A percentile compares a stretch with the other conserved stretches of the same genome.
These are phyloP conservation scores for Aspergillus kassunensis DNA, from an alignment of 495 filamentous ascomycete genomes.

Conservation along the genomic window DNA sequence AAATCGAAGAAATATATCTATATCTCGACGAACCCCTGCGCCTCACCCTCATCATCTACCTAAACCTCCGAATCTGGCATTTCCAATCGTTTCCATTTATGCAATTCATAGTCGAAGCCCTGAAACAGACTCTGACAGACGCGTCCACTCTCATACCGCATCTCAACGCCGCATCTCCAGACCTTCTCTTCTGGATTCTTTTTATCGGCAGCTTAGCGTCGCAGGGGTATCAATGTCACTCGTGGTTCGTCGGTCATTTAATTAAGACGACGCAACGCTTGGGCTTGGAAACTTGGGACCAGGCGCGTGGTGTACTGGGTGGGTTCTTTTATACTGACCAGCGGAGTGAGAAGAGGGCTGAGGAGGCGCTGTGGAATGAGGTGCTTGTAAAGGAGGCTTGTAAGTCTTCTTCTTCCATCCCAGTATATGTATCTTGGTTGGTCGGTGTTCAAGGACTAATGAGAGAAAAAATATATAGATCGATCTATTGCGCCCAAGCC, in stretches of 20 bases:
- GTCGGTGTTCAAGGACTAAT: too few relatives aligned
- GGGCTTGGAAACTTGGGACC: not conserved
- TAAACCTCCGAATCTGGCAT: constrained; percentile 6
- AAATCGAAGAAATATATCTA: not conserved
- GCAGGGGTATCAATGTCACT: not conserved
- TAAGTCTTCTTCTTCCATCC: too few relatives aligned
- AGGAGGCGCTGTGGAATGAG: constrained; percentile 1
- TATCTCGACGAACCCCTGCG: constrained; percentile 6
- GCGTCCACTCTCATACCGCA: not conserved
- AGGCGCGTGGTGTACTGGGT: not conserved
- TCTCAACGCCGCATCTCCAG: not conserved
- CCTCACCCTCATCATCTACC: not conserved
- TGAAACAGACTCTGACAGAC: not conserved
- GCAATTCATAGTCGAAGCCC: not conserved
- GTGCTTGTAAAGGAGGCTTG: not conserved
- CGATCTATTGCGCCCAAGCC: too few relatives aligned
- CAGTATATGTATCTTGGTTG: too few relatives aligned
- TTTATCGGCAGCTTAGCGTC: constrained; percentile 7
- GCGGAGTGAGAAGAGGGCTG: not conserved
- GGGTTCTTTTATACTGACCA: constrained; percentile 8
- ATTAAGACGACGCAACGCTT: not conserved
- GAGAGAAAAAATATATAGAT: too few relatives aligned
- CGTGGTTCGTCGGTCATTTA: not conserved
- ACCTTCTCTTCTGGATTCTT: constrained; percentile 6
- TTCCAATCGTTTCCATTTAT: constrained; percentile 6